Evolutionary conservation across 805 yeast genomes (phyloP).

Genomic region (Saturnispora diversa): DNA sequence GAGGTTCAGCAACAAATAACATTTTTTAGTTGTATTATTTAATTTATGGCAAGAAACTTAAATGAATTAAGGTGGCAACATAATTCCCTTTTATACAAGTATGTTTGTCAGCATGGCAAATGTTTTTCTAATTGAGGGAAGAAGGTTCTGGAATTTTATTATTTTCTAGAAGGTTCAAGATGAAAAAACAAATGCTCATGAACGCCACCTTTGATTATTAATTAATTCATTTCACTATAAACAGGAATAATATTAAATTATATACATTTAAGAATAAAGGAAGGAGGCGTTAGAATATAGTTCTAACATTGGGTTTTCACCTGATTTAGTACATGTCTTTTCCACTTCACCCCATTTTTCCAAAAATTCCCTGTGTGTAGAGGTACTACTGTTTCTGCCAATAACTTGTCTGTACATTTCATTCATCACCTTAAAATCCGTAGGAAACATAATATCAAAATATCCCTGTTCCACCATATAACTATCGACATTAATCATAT

Average conservation of each 20-base stretch:
- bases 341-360: slow-evolving; percentile 64
- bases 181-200: neutral
- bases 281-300: slow-evolving; percentile 71
- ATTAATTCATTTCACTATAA: too few relatives aligned
- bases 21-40: slow-evolving; percentile 7
- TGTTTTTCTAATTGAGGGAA: too few relatives aligned
- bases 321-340: slow-evolving; percentile 59
- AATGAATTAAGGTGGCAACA: too few relatives aligned
- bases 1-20: slow-evolving; percentile 20
- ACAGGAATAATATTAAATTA: too few relatives aligned
- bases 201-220: neutral
- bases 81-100: too few relatives aligned
- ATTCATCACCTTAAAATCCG: slow-evolving; percentile 57
- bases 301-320: slow-evolving; percentile 80
- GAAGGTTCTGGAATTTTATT: slow-evolving; percentile 13
- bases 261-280: slow-evolving; percentile 33
- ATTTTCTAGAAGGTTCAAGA: too few relatives aligned
- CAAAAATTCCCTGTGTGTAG: slow-evolving; percentile 58
- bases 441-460: slow-evolving; percentile 82
- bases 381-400: slow-evolving; percentile 47
- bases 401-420: slow-evolving; percentile 57
- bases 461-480: slow-evolving; percentile 82
- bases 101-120: too few relatives aligned
- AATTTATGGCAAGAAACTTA: too few relatives aligned
- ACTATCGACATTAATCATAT: slow-evolving; percentile 61